These are phyloP conservation scores for Penicillium pulvis DNA, from an alignment of 495 filamentous ascomycete species.

Conservation along the genomic window DNA sequence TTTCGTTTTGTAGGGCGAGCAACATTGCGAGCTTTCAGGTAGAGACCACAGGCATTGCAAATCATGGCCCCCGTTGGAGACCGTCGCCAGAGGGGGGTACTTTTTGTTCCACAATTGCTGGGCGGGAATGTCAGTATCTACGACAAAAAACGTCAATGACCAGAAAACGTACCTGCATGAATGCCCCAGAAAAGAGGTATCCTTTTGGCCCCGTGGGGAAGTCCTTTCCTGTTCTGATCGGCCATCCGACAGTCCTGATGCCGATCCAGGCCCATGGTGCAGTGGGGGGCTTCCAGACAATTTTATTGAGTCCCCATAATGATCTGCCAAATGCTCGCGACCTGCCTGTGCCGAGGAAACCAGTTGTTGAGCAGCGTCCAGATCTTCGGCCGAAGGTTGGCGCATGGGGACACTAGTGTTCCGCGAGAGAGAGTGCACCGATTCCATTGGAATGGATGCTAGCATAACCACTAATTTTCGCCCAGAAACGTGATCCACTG, in stretches of 20 bases:
- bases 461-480: conserved; percentile 36
- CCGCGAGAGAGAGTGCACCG: conserved; percentile 40
- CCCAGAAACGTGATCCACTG: neutral
- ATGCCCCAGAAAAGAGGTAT: conserved; percentile 50
- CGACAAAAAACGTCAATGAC: neutral
- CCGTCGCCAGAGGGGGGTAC: conserved; percentile 91
- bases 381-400: conserved; percentile 48
- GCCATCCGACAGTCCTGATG: conserved; percentile 12
- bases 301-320: conserved; percentile 26
- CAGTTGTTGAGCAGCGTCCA: conserved; percentile 51
- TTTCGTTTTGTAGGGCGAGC: conserved; percentile 87
- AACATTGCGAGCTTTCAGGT: conserved; percentile 89
- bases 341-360: conserved; percentile 49
- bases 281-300: conserved; percentile 15
- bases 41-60: conserved; percentile 97
- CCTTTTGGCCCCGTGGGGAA: conserved; percentile 40
- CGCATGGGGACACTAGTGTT: conserved; percentile 36
- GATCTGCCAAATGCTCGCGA: conserved; percentile 40
- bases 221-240: conserved; percentile 21
- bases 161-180: conserved; percentile 53
- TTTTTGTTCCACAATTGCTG: conserved; percentile 94
- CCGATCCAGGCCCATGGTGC: conserved; percentile 9
- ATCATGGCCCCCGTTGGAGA: conserved; percentile 92
- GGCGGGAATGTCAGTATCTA: conserved; percentile 7
- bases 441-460: conserved; percentile 46